Evolutionary conservation across 2,329 filamentous ascomycete genomes (phyloP).

Genomic region (Beauveria sp.): DNA sequence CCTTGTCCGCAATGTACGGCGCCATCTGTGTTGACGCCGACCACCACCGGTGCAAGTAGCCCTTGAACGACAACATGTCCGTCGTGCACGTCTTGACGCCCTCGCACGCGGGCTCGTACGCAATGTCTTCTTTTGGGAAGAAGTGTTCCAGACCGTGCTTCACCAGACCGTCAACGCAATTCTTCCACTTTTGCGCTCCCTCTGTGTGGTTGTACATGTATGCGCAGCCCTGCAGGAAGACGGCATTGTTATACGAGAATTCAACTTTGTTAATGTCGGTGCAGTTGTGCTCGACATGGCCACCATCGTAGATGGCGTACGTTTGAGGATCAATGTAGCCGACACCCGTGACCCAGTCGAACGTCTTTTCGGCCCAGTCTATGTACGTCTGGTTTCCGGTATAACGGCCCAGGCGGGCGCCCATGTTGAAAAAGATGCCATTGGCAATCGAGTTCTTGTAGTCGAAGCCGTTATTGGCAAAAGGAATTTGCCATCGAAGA

Average conservation of each 20-base stretch:
- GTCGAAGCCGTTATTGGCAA: constrained; percentile 65
- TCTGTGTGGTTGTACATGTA: constrained; percentile 54
- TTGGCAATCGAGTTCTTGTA: constrained; percentile 64
- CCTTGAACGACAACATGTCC: constrained; percentile 59
- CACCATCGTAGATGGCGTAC: constrained; percentile 56
- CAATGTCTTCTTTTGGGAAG: constrained; percentile 44
- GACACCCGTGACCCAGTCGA: constrained; percentile 51
- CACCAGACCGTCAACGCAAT: constrained; percentile 35
- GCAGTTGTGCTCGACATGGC: constrained; percentile 44
- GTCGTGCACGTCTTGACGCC: constrained; percentile 45
- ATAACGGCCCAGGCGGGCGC: constrained; percentile 64
- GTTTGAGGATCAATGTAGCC: constrained; percentile 51
- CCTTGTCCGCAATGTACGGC: constrained; percentile 42
- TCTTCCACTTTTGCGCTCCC: constrained; percentile 40
- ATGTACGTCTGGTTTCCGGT: constrained; percentile 58
- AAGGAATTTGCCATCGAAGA: constrained; percentile 70
- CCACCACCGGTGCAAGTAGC: constrained; percentile 51
- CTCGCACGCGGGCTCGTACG: constrained; percentile 57
- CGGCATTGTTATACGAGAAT: constrained; percentile 54
- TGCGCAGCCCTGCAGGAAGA: constrained; percentile 51
- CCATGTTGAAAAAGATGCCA: constrained; percentile 56
- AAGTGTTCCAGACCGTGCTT: constrained; percentile 36
- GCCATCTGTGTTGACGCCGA: constrained; percentile 45
- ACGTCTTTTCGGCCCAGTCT: constrained; percentile 55
- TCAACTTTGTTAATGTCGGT: constrained; percentile 47